Base-by-base conservation (phyloP, 1,284 basidiomycete genomes). In the Sporisorium exsertum region DNA sequence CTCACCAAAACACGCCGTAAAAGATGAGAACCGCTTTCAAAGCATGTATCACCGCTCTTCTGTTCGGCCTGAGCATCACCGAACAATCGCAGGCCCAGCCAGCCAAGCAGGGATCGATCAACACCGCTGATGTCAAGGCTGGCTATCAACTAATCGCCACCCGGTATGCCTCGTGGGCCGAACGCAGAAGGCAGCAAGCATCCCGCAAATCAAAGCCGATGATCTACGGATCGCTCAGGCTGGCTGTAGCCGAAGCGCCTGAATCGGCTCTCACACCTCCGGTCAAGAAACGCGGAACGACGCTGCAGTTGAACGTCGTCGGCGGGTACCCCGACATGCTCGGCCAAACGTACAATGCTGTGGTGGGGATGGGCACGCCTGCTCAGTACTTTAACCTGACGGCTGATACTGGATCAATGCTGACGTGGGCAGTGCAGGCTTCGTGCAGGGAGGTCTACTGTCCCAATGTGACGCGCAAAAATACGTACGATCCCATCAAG, bases 281-380 rank as follows among this genome's bases (percentile, higher is more conserved):
- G 0, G 45, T 42, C n/a, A 26, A 32, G 15, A 45, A 51, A 22
- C 59, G 72, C 12, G 72, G 72, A 16, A 59, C 40, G 12, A 27
- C 61, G 1, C 5, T 74, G 12, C 51, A 33, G 2, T 40, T 74
- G 20, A 18, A 49, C 15, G 42, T 58, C 5, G 63, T 65, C 0
- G 72, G 72, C 22, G 72, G 66, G 2, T 74, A 65, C 35, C 65
- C 66, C 8, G 62, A 64, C 40, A 69, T 69, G 72, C 62, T 74
- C 4, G 72, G 72, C 2, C 46, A 64, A 45, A 74, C 72, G 10
- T 74, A 59, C 62, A 74, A 74, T 10, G 55, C 55, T 16, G 45
- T 26, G 22, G 65, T 74, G 0, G 62, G 62, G 9, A 46, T 74
- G 27, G 72, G 72, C 8, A 65, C 62, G 20, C 65, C 72, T 9